Conservation (phyloP, 1,139 yeast genomes). For the Torulaspora pretoriensis region DNA sequence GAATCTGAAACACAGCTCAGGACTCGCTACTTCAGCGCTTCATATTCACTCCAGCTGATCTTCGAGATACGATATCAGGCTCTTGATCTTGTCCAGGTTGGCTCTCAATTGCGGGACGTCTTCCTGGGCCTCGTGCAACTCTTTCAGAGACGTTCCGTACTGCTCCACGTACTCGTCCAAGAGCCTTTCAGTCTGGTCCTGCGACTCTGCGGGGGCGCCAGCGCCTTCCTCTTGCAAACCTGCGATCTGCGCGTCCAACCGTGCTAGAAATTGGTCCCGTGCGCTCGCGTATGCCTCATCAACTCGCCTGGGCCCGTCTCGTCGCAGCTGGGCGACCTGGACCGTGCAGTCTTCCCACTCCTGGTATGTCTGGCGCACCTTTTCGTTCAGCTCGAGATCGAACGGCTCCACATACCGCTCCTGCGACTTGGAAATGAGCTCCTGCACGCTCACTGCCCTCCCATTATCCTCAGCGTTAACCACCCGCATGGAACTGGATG, state of each 20-base stretch:
- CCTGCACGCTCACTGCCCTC: conserved; percentile 13
- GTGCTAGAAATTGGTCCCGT: conserved; percentile 24
- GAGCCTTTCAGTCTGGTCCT: conserved; percentile 14
- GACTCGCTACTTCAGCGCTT: background rate
- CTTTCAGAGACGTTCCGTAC: conserved; percentile 19
- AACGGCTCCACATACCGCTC: conserved; percentile 52
- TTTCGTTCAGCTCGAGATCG: conserved; percentile 53
- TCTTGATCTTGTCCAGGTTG: conserved; percentile 17
- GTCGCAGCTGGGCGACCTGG: conserved; percentile 48
- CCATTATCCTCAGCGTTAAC: conserved; percentile 35
- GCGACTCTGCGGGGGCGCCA: conserved; percentile 15
- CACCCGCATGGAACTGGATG: conserved; percentile 46
- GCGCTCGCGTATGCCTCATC: conserved; percentile 31
- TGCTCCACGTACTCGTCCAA: conserved; percentile 17
- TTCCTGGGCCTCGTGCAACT: conserved; percentile 14
- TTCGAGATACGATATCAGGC: conserved; percentile 20
- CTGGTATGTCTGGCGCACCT: conserved; percentile 49
- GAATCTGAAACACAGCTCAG: background rate
- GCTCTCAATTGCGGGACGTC: conserved; percentile 18
- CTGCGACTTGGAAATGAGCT: conserved; percentile 21
- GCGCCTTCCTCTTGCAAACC: conserved; percentile 13
- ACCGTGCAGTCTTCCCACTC: conserved; percentile 57
- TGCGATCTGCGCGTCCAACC: conserved; percentile 25
- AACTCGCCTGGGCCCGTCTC: conserved; percentile 46
- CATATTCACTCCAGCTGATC: conserved; percentile 14